Evolutionary conservation across 768 basidiomycete genomes (phyloP), one percentile per base, ranked within the genome.

Genomic region (Rhizopogon roseolus): DNA sequence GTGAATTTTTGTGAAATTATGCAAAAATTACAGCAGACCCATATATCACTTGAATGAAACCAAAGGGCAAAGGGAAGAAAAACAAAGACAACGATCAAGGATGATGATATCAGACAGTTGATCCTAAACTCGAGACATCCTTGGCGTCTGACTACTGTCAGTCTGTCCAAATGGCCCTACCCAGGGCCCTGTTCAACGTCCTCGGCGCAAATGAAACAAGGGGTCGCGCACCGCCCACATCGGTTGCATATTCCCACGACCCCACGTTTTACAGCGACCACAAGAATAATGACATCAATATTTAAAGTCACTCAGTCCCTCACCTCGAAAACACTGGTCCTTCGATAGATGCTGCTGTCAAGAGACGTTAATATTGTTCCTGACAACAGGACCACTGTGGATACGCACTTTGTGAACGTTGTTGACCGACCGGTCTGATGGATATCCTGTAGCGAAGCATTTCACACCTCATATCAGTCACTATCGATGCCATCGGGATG

Each of bases 231-330:
- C 41, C 42, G 42, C 29, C 53, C 54, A 37, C 50, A 32, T 28
- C 37, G 36, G 53, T 57, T 54, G 53, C 49, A 14, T 5, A 54
- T 66, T 74, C 71, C 61, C 71, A 73, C 71, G 72, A 60, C 63
- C 63, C 73, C 71, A 73, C 73, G 71, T 73, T 74, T 72, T 63
- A 60, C 73, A 62, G 58, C 55, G 71, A 64, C 62, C 49, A 69
- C 52, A 55, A 52, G 29, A 34, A 59, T 71, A 34, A 59, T 71
- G 63, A 66, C 62, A 69, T 69, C 64, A 41, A 49, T 37, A 22
- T 22, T 22, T 22, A 22, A 3, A 22, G 22, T 22, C 22, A 22
- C 22, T 22, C 22, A 22, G 22, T 22, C 22, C 13, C 57, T 40
- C 40, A 11, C 68, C 67, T 68, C 61, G 19, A 46, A 22, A 29